These are phyloP conservation scores for Petunia axillaris DNA, from an alignment of 257 asterid species.

Conservation along the genomic window DNA sequence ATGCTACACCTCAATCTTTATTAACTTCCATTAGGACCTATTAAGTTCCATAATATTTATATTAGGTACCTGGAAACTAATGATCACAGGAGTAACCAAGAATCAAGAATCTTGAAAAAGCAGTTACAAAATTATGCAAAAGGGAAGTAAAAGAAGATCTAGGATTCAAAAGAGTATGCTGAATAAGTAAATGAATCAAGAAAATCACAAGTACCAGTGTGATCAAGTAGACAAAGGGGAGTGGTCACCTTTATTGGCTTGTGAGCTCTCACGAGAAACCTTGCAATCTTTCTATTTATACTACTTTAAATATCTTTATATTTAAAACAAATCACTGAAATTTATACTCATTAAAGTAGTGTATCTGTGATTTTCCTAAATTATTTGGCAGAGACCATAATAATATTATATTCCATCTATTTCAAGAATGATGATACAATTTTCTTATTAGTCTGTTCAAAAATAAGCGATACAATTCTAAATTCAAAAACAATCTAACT, in stretches of 20 bases:
- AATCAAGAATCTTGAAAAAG: constrained; percentile 16
- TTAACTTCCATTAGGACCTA: background rate
- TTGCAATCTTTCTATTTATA: constrained; percentile 44
- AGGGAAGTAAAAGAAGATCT: background rate
- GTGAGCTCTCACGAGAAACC: constrained; percentile 75
- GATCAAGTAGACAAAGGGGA: constrained; percentile 26
- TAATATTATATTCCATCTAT: background rate
- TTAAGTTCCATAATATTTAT: background rate
- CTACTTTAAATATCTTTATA: background rate
- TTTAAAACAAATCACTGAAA: constrained; percentile 29
- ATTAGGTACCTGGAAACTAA: constrained; percentile 5
- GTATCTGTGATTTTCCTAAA: background rate
- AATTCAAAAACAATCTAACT: too few species aligned
- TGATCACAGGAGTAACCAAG: background rate
- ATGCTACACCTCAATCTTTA: background rate
- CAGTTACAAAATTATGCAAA: background rate
- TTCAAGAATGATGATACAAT: too few species aligned
- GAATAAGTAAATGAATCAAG: background rate
- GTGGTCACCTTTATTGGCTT: constrained; percentile 53
- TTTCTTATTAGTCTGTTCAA: too few species aligned
- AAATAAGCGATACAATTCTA: too few species aligned
- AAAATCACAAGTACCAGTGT: constrained; percentile 16
- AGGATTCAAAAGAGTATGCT: background rate
- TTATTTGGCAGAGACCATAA: constrained; percentile 19
- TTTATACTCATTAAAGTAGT: background rate